Evolutionary conservation across 768 basidiomycete species (phyloP).

Genomic region (Hebeloma cylindrosporum): DNA sequence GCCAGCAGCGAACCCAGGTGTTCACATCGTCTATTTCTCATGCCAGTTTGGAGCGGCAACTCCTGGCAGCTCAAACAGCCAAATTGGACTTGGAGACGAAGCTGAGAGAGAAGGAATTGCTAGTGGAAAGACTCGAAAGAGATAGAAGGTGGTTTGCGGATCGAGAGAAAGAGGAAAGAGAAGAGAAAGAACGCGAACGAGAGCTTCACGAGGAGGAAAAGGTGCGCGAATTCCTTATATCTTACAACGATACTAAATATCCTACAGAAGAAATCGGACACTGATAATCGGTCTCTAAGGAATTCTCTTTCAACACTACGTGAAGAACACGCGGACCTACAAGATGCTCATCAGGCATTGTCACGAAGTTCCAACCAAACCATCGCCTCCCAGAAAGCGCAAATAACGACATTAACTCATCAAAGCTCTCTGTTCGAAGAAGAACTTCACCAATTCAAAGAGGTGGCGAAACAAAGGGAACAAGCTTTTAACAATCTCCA

Average conservation of each 20-base stretch:
- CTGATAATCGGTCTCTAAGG: slow-evolving; percentile 53
- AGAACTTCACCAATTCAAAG: slow-evolving; percentile 44
- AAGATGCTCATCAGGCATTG: slow-evolving; percentile 53
- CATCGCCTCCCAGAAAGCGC: slow-evolving; percentile 49
- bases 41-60: slow-evolving; percentile 66
- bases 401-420: slow-evolving; percentile 47
- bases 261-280: slow-evolving; percentile 45
- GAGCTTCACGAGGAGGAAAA: slow-evolving; percentile 54
- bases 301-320: slow-evolving; percentile 47
- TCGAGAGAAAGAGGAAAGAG: slow-evolving; percentile 64
- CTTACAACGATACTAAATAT: background rate
- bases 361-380: slow-evolving; percentile 49
- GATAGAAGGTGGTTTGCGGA: slow-evolving; percentile 72
- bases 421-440: slow-evolving; percentile 47
- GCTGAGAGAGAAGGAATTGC: slow-evolving; percentile 61
- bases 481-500: slow-evolving; percentile 45
- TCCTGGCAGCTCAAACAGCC: slow-evolving; percentile 58
- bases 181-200: slow-evolving; percentile 63
- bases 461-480: slow-evolving; percentile 41
- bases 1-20: slow-evolving; percentile 63
- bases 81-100: slow-evolving; percentile 68
- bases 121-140: slow-evolving; percentile 64
- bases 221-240: slow-evolving; percentile 37
- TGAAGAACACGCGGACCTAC: slow-evolving; percentile 60
- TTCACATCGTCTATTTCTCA: slow-evolving; percentile 63